Evolutionary conservation across 2,329 filamentous ascomycete species (phyloP).

Genomic region (Celoporthe dispersa): DNA sequence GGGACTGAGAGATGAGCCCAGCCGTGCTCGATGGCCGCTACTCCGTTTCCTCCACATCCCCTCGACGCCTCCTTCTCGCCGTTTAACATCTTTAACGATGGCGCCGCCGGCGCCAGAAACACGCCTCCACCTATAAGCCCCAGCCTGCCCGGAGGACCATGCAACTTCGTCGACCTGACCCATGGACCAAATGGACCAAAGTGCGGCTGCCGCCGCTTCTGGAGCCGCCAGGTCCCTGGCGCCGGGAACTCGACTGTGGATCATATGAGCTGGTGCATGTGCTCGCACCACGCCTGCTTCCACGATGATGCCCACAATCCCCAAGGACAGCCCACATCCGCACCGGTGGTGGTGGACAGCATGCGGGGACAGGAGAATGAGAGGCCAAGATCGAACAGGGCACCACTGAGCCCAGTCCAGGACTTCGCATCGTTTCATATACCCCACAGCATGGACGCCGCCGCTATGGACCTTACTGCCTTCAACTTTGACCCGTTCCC

Average conservation of each 20-base stretch:
- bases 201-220: conserved; percentile 66
- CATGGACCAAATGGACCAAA: conserved; percentile 56
- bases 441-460: conserved; percentile 42
- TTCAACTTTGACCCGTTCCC: conserved; percentile 42
- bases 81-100: conserved; percentile 62
- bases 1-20: conserved; percentile 39
- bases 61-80: conserved; percentile 48
- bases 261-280: conserved; percentile 62
- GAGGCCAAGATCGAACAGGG: conserved; percentile 50
- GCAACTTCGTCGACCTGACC: conserved; percentile 61
- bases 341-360: conserved; percentile 25
- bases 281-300: conserved; percentile 65
- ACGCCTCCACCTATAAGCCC: conserved; percentile 32
- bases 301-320: conserved; percentile 53
- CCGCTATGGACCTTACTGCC: conserved; percentile 46
- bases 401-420: conserved; percentile 56
- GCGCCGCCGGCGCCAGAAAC: conserved; percentile 32
- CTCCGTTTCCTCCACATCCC: conserved; percentile 50
- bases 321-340: conserved; percentile 30
- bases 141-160: conserved; percentile 55
- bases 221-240: conserved; percentile 49
- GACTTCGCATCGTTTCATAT: conserved; percentile 49
- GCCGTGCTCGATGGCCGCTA: conserved; percentile 55
- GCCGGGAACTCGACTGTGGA: conserved; percentile 41
- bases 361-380: conserved; percentile 56